Conservation (phyloP, 768 basidiomycete species). For the Russula earlei region DNA sequence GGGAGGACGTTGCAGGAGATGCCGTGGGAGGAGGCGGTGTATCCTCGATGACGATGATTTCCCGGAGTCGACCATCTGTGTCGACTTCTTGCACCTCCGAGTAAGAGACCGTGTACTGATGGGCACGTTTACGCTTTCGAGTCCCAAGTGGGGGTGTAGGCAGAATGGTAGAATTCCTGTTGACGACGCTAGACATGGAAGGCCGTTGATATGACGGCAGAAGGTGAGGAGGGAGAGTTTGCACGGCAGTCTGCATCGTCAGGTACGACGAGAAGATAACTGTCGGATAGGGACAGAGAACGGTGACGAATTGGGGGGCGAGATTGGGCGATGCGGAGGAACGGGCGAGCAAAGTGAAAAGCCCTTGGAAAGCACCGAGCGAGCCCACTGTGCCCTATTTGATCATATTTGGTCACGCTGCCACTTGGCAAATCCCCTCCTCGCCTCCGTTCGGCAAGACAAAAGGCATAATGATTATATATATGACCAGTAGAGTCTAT, state of each 20-base stretch:
- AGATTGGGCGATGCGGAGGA: slow-evolving; percentile 15
- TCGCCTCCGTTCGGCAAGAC: background rate
- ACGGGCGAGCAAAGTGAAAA: slow-evolving; percentile 20
- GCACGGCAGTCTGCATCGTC: slow-evolving; percentile 68
- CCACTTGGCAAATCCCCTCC: slow-evolving; percentile 13
- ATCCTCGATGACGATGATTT: slow-evolving; percentile 90
- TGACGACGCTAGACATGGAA: slow-evolving; percentile 35
- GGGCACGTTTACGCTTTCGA: slow-evolving; percentile 76
- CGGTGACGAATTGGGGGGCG: slow-evolving; percentile 20
- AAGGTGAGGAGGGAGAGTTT: slow-evolving; percentile 51
- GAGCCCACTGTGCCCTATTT: slow-evolving; percentile 18
- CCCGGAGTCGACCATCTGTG: slow-evolving; percentile 61
- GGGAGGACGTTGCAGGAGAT: slow-evolving; percentile 58
- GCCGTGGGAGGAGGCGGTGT: slow-evolving; percentile 78
- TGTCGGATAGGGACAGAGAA: slow-evolving; percentile 32
- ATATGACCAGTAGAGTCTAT: background rate
- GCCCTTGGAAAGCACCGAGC: slow-evolving; percentile 18
- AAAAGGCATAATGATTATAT: background rate
- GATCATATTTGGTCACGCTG: slow-evolving; percentile 21
- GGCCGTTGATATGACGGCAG: slow-evolving; percentile 57
- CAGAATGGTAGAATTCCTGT: slow-evolving; percentile 41
- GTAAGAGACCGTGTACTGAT: slow-evolving; percentile 76
- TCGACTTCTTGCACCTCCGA: slow-evolving; percentile 86
- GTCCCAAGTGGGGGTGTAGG: slow-evolving; percentile 62
- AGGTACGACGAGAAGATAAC: slow-evolving; percentile 41